Percentiles rank a stretch among this genome's conserved stretches.
These are phyloP conservation scores for Paramecium caudatum DNA, from an alignment of 73 alveolate genomes.

Conservation along the genomic window DNA sequence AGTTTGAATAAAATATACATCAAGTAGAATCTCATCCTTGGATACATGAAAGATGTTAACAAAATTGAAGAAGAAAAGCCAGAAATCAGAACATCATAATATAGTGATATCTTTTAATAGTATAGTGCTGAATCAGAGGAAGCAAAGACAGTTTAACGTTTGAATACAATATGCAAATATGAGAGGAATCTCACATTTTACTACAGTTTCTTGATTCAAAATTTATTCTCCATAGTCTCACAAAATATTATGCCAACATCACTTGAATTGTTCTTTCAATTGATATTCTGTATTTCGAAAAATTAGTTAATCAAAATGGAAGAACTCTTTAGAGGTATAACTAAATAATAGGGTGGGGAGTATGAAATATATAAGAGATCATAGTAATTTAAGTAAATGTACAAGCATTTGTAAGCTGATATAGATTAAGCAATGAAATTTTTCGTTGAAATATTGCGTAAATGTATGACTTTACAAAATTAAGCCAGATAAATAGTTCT, in stretches of 20 bases:
- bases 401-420: slow-evolving; percentile 34
- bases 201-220: slow-evolving; percentile 13
- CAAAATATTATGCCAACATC: slow-evolving; percentile 7
- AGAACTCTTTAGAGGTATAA: slow-evolving; percentile 30
- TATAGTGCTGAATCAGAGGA: slow-evolving; percentile 28
- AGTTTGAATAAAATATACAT: slow-evolving; percentile 68
- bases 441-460: slow-evolving; percentile 56
- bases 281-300: slow-evolving; percentile 45
- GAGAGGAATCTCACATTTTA: slow-evolving; percentile 60
- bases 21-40: slow-evolving; percentile 58
- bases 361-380: slow-evolving; percentile 44
- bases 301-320: slow-evolving; percentile 56
- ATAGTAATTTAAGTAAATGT: slow-evolving; percentile 47
- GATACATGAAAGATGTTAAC: slow-evolving; percentile 51
- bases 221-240: not conserved
- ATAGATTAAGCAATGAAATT: slow-evolving; percentile 58
- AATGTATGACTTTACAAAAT: slow-evolving; percentile 28
- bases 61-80: slow-evolving; percentile 31
- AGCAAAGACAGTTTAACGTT: not conserved
- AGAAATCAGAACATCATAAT: not conserved
- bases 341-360: not conserved
- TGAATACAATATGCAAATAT: slow-evolving; percentile 3
- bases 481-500: slow-evolving; percentile 53
- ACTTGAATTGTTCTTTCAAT: not conserved
- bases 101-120: not conserved